Percentiles rank a stretch among this genome's conserved stretches.
Conservation (phyloP, 495 filamentous ascomycete genomes). For the Tuber borchii region DNA sequence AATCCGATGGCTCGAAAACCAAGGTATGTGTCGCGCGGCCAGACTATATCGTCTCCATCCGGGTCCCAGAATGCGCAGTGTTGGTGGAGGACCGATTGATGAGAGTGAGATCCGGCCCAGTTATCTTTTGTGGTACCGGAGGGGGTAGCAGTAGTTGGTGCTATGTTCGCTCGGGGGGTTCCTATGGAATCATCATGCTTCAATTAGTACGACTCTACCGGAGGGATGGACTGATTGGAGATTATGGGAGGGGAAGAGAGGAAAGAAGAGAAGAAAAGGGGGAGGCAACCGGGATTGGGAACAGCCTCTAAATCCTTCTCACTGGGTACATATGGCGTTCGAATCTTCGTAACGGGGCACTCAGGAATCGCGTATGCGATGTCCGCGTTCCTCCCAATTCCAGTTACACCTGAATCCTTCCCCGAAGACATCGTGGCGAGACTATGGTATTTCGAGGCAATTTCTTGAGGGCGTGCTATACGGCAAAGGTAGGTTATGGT, state of each 20-base stretch:
- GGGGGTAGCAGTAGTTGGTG: constrained; percentile 40
- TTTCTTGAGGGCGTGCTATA: not conserved
- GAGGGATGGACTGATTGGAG: no score
- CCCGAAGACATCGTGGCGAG: not conserved
- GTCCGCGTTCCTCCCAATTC: not conserved
- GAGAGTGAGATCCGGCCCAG: constrained; percentile 29
- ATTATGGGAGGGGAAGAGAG: not conserved
- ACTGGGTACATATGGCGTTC: constrained; percentile 15
- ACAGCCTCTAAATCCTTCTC: constrained; percentile 11
- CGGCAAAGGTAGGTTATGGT: not conserved
- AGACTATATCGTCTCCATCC: constrained; percentile 51
- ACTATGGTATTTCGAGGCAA: not conserved
- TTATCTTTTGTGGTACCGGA: constrained; percentile 40
- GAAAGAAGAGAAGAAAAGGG: not conserved
- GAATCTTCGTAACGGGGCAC: constrained; percentile 7
- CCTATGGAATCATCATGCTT: constrained; percentile 6
- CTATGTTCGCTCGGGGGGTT: constrained; percentile 44
- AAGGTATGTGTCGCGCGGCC: constrained; percentile 50
- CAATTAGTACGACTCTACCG: not conserved
- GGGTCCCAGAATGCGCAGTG: constrained; percentile 53
- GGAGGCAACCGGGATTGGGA: constrained; percentile 15
- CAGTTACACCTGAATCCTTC: not conserved
- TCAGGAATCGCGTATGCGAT: constrained; percentile 9
- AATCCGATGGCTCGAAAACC: constrained; percentile 53
- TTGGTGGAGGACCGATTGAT: constrained; percentile 45